Evolutionary conservation across 208 protist species (phyloP).

Genomic region (Kentomonas sorsogonicus): DNA sequence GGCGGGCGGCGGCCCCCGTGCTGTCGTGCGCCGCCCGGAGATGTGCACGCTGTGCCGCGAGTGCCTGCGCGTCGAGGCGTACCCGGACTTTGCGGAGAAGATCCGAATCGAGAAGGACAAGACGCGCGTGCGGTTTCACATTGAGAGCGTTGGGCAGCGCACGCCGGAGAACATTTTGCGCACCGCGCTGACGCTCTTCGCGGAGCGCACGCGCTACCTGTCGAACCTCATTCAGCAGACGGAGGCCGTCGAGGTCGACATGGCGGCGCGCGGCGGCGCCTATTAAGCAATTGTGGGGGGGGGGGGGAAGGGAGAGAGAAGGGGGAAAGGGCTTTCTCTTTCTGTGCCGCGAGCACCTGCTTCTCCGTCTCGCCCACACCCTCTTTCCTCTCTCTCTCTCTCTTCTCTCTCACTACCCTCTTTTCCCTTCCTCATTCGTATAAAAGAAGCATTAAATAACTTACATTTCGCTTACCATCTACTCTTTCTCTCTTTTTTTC

Average conservation of each 20-base stretch:
- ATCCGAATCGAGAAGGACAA: constrained; percentile 81
- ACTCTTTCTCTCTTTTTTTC: no score
- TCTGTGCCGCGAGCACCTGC: no score
- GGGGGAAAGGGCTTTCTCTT: no score
- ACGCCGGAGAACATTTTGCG: constrained; percentile 69
- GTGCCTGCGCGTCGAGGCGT: constrained; percentile 89
- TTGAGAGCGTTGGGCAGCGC: constrained; percentile 87
- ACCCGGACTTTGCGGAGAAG: constrained; percentile 38
- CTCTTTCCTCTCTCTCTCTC: background rate
- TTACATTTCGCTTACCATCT: background rate
- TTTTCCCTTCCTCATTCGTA: background rate
- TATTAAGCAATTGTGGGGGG: no score
- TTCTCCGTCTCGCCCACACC: background rate
- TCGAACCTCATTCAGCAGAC: constrained; percentile 61
- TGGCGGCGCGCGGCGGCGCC: constrained; percentile 23
- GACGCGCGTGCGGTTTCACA: constrained; percentile 76
- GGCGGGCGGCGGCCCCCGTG: no score
- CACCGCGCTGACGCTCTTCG: constrained; percentile 62
- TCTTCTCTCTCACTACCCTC: background rate
- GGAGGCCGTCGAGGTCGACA: constrained; percentile 47
- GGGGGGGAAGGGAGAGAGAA: no score
- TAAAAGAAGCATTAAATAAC: background rate
- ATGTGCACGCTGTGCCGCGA: constrained; percentile 97
- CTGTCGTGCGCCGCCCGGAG: constrained; percentile 73
- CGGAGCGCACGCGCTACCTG: constrained; percentile 64